Base-by-base conservation (phyloP, 768 basidiomycete species). In the Tylopilus balloui region DNA sequence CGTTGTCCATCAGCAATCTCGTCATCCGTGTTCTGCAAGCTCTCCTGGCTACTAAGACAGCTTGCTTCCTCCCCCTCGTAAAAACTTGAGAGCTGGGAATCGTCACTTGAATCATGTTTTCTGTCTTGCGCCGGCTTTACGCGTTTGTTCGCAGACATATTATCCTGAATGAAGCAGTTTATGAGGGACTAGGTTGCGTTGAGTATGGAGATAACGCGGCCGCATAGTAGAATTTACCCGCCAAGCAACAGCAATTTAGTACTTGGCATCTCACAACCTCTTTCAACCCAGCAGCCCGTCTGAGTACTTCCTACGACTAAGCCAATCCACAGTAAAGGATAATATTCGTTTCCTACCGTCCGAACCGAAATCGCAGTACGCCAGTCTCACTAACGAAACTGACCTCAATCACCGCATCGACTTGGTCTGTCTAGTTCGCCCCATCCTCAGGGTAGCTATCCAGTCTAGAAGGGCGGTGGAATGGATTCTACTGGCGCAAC, bases 1-100 rank as follows among this genome's bases (percentile, higher is more conserved):
- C 64, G 68, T 57, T 80, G 78, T 44, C 78, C 63, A 3, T 69
- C 70, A 14, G 74, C 74, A 42, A 88, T 80, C 61, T 88, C 84
- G 56, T 85, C 83, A 9, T 80, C 82, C 17, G 81, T 83, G 57
- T 83, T 76, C 17, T 64, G 63, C 17, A 69, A 71, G 32, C 47
- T 55, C 29, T 53, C 59, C 40, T 63, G 58, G 53, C 67, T 55
- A 27, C 67, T 55, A 27, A 34, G 13, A 24, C 42, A 43, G 31
- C 41, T 36, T 28, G 28, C 21, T 27, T 54, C 31, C 32, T 51
- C 58, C 4, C 25, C 45, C 20, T 53, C 54, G 24, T 56, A 57
- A 44, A 52, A 49, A 44, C 41, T 36, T 31, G 56, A 45, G 45
- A 36, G 28, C 32, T 43, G 51, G 13, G 42, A 12, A 32, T 47